These are phyloP conservation scores for Kluyveromyces nonfermentans DNA, from an alignment of 805 yeast species.

Conservation along the genomic window DNA sequence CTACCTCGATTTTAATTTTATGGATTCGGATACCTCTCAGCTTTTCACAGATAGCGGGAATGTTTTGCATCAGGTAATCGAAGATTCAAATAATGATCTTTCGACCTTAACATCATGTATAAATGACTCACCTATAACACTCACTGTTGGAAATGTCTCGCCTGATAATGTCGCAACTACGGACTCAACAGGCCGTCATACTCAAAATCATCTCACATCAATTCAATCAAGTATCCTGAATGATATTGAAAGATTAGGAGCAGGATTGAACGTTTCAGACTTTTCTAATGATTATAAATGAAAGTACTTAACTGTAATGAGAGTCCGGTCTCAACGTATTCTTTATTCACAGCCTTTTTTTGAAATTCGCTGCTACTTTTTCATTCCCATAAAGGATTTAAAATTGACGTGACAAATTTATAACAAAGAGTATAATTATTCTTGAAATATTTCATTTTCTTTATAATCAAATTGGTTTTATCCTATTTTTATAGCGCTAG, in stretches of 20 bases:
- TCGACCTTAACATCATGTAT: conserved; percentile 7
- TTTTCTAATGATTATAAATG: not conserved
- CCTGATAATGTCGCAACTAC: conserved; percentile 4
- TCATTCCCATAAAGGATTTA: too few species aligned
- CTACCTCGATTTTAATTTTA: conserved; percentile 22
- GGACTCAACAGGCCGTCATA: conserved; percentile 4
- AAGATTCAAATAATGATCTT: conserved; percentile 5
- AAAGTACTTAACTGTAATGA: too few species aligned
- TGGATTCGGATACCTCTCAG: conserved; percentile 11
- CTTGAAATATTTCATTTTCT: too few species aligned
- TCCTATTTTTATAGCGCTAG: not conserved
- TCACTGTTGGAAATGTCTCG: conserved; percentile 4
- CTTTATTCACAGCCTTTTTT: too few species aligned
- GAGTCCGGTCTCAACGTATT: too few species aligned
- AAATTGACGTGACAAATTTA: too few species aligned
- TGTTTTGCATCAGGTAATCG: conserved; percentile 1
- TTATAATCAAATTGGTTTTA: too few species aligned
- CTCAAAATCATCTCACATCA: conserved; percentile 2
- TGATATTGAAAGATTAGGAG: conserved; percentile 8
- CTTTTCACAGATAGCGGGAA: not conserved
- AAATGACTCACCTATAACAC: conserved; percentile 8
- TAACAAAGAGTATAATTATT: too few species aligned
- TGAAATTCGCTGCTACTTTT: too few species aligned
- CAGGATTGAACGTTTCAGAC: conserved; percentile 6
- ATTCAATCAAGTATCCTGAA: conserved; percentile 7